Conservation (phyloP, 257 asterid genomes). For the Echium plantagineum region DNA sequence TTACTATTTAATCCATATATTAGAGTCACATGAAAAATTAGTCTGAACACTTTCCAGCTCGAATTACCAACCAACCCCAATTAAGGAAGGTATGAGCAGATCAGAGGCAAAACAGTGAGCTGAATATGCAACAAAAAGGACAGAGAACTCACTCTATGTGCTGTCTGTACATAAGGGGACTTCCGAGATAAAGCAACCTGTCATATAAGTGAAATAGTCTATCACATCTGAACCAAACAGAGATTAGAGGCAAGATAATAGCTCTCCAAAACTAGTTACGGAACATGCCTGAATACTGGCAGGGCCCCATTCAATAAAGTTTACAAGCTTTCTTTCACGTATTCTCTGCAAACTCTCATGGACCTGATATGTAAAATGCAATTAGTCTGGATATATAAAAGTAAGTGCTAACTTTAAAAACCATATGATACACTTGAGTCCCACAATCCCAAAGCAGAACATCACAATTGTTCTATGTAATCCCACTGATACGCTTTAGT, state of each 20-base stretch:
- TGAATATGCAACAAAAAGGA: not conserved
- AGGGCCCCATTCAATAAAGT: conserved; percentile 99
- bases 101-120: not conserved
- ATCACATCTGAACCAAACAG: conserved; percentile 2
- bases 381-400: not conserved
- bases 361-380: conserved; percentile 45
- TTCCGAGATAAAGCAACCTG: conserved; percentile 98
- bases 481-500: not conserved
- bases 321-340: conserved; percentile 93
- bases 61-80: not conserved
- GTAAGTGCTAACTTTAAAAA: too few relatives aligned
- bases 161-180: conserved; percentile 97
- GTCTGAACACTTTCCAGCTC: too few relatives aligned
- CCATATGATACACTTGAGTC: not conserved
- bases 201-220: conserved; percentile 14
- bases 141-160: conserved; percentile 75
- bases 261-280: conserved; percentile 3
- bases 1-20: too few relatives aligned
- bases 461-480: not conserved
- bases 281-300: conserved; percentile 89
- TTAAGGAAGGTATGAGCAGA: not conserved
- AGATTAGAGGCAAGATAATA: conserved; percentile 6
- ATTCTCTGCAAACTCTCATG: conserved; percentile 97
- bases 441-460: not conserved
- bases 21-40: not conserved